Evolutionary conservation across 192 early-diverging fungal species (phyloP), one percentile per base, ranked within the genome.

Genomic region (Podila clonocystis): DNA sequence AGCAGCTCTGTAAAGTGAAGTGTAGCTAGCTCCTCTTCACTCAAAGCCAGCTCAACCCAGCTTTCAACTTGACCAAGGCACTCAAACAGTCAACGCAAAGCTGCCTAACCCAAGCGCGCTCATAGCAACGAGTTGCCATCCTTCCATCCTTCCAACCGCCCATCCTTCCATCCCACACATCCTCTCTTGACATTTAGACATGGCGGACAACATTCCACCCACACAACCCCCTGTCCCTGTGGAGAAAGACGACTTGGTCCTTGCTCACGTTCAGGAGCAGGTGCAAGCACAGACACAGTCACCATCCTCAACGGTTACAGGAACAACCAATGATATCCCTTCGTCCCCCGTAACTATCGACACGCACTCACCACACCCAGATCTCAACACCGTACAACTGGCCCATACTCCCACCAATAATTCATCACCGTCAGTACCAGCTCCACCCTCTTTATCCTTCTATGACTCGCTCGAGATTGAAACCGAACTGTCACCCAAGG

Each of bases 381-480:
- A 61, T 61, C 59, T 24, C 11, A 30, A 20, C 52, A 52, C 19
- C 50, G 50, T 20, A 2, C 3, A 19, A 2, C 17, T 2, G 0
- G n/a, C 61, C 61, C 4, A 20, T 17, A 41, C 36, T 20, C 28
- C 29, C 61, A 62, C 11, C 3, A 38, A 20, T 20, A 62, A 11
- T 20, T 33, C 20, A 41, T 17, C 26, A 24, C 26, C 63, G 11
- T 13, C 45, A 15, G 15, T 8, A 41, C 9, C 34, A 8, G 28
- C 62, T 33, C 22, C 48, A 17, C 17, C 68, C 17, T 24, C 22
- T n/a, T 62, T 58, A 22, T 80, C 77, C 50, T 69, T 70, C 34
- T 66, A 71, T 50, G 65, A 49, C 45, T 50, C 50, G 24, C 75
- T 78, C 59, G 63, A 71, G 8, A 45, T 78, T 19, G 68, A 71